Evolutionary conservation across 768 basidiomycete genomes (phyloP), one percentile per base, ranked within the genome.

Genomic region (Trametes cubensis): DNA sequence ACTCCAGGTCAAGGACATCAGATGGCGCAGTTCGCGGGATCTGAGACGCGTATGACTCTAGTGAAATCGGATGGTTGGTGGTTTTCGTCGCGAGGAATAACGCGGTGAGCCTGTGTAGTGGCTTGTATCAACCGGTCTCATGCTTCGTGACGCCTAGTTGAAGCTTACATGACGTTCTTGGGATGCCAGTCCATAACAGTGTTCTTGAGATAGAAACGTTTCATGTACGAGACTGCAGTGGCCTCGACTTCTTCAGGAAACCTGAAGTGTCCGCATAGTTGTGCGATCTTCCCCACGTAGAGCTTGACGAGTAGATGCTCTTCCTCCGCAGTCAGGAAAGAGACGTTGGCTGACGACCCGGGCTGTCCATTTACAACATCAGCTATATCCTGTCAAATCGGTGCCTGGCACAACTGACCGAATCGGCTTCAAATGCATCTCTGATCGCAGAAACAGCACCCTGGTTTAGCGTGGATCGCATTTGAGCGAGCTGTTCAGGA

Each of bases 111-210:
- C 96, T 99, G 21, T 34, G 34, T 34, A 10, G 34, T 10, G 34
- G 34, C 6, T 4, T 11, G 10, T 34, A 21, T 50, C 14, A 64
- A 23, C 60, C 49, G 60, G 34, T 34, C 34, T 10, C 34, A 34
- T 34, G 34, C 34, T 34, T 34, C 34, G 56, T 25, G 46, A 39
- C 39, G 26, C 4, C n/a, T 41, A 18, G 57, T 34, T 48, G 23
- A 14, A 10, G 75, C 88, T 51, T 70, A 97, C 97, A 99, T 99
- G 70, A 99, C 93, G 70, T 93, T 95, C 76, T 95, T 96, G 0
- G 97, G 97, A 77, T 98, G 97, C 89, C 94, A 98, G 72, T 98
- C 97, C 95, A 98, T 98, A 55, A 95, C 94, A 2, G 95, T 98
- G 71, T 98, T 98, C 77, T 90, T 90, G 58, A 98, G 82, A 72